A percentile compares a stretch with the other conserved stretches of the same genome.
Conservation (phyloP, 768 basidiomycete genomes). For the Naematelia aurantialba region DNA sequence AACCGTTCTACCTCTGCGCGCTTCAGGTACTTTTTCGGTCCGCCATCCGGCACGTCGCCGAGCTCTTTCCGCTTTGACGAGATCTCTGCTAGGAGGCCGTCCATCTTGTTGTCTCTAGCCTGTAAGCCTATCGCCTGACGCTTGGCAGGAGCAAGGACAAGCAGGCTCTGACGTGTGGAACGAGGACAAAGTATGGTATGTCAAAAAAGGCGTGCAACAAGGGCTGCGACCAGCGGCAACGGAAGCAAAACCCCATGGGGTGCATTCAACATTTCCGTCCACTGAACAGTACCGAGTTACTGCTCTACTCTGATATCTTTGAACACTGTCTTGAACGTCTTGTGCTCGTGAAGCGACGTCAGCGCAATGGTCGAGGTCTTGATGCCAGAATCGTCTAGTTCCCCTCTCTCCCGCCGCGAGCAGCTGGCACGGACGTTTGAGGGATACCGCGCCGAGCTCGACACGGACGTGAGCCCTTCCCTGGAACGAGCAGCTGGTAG, state of each 20-base stretch:
- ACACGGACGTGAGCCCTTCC: slow-evolving; percentile 33
- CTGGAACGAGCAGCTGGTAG: too few relatives aligned
- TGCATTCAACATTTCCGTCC: neutral
- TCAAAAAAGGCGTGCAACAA: too few relatives aligned
- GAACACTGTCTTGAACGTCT: too few relatives aligned
- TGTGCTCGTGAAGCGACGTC: too few relatives aligned
- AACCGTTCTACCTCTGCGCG: slow-evolving; percentile 78
- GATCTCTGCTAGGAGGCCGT: slow-evolving; percentile 85
- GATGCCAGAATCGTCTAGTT: slow-evolving; percentile 32
- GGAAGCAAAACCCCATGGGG: too few relatives aligned
- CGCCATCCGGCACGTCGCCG: slow-evolving; percentile 52
- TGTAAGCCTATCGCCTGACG: too few relatives aligned
- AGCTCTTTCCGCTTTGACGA: slow-evolving; percentile 78
- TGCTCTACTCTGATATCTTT: too few relatives aligned
- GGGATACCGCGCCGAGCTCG: slow-evolving; percentile 34
- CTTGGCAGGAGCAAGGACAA: too few relatives aligned
- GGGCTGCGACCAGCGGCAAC: too few relatives aligned
- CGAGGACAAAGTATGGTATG: too few relatives aligned
- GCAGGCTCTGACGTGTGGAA: too few relatives aligned
- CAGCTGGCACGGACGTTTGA: slow-evolving; percentile 40
- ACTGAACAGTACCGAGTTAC: neutral
- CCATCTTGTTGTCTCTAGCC: slow-evolving; percentile 59
- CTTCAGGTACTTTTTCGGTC: slow-evolving; percentile 74
- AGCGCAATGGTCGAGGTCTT: slow-evolving; percentile 25
- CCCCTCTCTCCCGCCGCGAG: slow-evolving; percentile 24